A percentile compares a stretch with the other conserved stretches of the same genome.
phyloP scores from a whole-genome alignment of 2,329 filamentous ascomycete species.

The Aspergillus amoenus region DNA sequence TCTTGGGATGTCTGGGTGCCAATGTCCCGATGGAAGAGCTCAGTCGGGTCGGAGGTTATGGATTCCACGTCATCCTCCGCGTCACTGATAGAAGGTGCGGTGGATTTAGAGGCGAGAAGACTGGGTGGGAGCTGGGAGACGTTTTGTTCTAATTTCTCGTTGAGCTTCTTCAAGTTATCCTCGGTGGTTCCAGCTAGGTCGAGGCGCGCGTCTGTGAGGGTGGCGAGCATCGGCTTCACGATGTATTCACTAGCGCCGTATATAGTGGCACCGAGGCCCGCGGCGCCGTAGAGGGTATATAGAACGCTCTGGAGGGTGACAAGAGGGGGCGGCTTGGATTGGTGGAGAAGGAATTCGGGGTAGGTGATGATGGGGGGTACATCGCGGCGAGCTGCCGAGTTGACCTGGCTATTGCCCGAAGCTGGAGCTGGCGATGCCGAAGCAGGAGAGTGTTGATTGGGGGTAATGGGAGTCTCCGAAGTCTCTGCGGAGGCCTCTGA shows the following conservation, averaged over 20 bases:
- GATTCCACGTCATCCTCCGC: constrained; percentile 49
- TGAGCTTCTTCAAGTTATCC: constrained; percentile 54
- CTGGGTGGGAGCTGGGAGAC: constrained; percentile 54
- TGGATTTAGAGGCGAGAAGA: neutral
- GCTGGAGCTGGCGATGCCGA: constrained; percentile 7
- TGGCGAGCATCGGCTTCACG: constrained; percentile 58
- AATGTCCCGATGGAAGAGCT: constrained; percentile 63
- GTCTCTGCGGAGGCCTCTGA: neutral
- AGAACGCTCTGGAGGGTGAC: constrained; percentile 58
- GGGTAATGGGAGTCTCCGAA: neutral
- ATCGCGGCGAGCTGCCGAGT: constrained; percentile 36
- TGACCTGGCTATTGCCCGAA: constrained; percentile 10
- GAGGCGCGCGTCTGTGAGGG: constrained; percentile 55
- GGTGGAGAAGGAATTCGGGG: constrained; percentile 62
- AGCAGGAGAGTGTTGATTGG: neutral
- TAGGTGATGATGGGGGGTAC: constrained; percentile 65
- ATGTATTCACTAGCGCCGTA: constrained; percentile 62
- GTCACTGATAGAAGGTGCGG: constrained; percentile 6
- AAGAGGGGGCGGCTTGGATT: constrained; percentile 59
- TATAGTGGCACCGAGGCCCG: constrained; percentile 54
- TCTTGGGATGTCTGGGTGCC: constrained; percentile 61
- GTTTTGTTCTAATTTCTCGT: constrained; percentile 53
- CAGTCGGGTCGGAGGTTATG: constrained; percentile 58
- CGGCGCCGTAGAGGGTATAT: constrained; percentile 57
- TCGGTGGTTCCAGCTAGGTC: constrained; percentile 55